Evolutionary conservation across 2,329 filamentous ascomycete species (phyloP), one percentile per base, ranked within the genome.

Genomic region (Fusarium sp.): DNA sequence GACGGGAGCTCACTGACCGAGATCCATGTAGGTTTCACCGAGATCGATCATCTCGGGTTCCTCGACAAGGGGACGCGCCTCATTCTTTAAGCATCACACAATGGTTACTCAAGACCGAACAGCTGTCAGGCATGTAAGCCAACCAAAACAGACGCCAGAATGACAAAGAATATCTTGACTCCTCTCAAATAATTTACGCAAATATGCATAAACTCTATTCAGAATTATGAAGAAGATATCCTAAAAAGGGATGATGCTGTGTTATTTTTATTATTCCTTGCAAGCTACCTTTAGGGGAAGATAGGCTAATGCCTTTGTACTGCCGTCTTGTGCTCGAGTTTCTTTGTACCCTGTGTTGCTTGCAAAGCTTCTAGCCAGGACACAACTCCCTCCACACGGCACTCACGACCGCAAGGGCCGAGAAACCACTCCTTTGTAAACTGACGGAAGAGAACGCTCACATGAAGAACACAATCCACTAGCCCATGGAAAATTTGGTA

Each of bases 1-100:
- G 57, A 31, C 31, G 45, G 31, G 40, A n/a, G n/a, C 36, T 36
- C 22, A n/a, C 52, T 63, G 67, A 63, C 63, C 63, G 36, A 63
- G 25, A 27, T 62, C 50, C 42, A 47, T 42, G 9, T 29, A 13
- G 10, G 8, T 45, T 33, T n/a, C 16, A 56, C 58, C 22, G 14
- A 33, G 4, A 60, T 18, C 10, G 10, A 38, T 38, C 36, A 4
- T 38, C 7, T 14, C 2, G 31, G 35, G 36, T 38, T 8, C 18
- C 36, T 38, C 36, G 36, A 38, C 16, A 18, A 4, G 36, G 31
- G 36, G 36, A 4, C 36, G 16, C 9, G 36, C 7, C 36, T n/a
- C 13, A 35, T 16, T 35, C 33, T 35, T 35, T 16, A 1, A 16
- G 16, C 16, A 36, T 18, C 36, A 7, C 36, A 4, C 18, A 38